Evolutionary conservation across 768 basidiomycete genomes (phyloP), one percentile per base, ranked within the genome.

Genomic region (Boletus fagicola): DNA sequence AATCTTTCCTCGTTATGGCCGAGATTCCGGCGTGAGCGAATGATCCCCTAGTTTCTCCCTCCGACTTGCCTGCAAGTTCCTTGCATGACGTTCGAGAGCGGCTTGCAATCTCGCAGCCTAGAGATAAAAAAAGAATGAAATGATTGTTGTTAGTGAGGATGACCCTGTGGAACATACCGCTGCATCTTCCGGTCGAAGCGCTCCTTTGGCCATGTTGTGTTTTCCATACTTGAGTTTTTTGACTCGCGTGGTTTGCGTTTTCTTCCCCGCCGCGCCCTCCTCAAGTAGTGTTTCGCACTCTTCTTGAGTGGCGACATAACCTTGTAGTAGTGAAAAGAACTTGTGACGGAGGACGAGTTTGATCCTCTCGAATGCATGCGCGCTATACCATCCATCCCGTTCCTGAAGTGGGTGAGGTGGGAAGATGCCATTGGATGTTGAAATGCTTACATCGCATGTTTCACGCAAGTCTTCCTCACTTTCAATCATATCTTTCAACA

Each of bases 201-300:
- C 89, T 3, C 90, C 90, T 72, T 93, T 92, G 3, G 91, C 92
- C 89, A 92, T 91, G 66, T 92, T 93, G 62, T 92, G 88, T 64
- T 89, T 92, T 5, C 88, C 85, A 26, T 82, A 77, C 58, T 84
- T 78, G 15, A 84, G 73, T 61, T 80, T 83, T 54, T 85, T 81
- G 52, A 71, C 76, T 49, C 83, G 71, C 7, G 75, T 70, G 60
- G 68, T 76, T 63, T 67, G 76, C 43, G 63, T 74, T 36, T 61
- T 77, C 51, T 65, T 67, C 7, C 61, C 59, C 11, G 57, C 57
- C 16, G 55, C 59, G 20, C 73, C 62, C 52, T 75, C 72, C 52
- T 75, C 47, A 67, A 92, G 79, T 30, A 94, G 72, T 40, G 81
- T 81, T 39, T 77, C 78, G 65, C 90, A 94, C 62, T 90, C 88